Evolutionary conservation across 768 basidiomycete species (phyloP).

Genomic region (Pleurotus tuber-regium): DNA sequence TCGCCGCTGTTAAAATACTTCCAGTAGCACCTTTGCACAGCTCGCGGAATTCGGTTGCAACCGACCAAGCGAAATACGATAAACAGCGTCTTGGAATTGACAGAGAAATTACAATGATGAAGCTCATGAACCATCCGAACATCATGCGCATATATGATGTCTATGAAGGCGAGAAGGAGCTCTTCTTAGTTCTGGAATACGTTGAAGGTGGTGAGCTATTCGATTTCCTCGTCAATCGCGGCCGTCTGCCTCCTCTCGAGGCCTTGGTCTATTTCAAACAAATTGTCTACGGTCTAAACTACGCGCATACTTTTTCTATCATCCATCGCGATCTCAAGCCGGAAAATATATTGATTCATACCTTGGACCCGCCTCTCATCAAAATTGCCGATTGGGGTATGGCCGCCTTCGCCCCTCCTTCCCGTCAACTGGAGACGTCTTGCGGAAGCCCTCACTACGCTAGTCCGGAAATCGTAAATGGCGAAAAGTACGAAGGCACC

Average conservation of each 20-base stretch:
- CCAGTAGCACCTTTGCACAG: conserved; percentile 76
- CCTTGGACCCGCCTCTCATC: conserved; percentile 74
- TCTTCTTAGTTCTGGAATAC: conserved; percentile 93
- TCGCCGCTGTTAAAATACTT: conserved; percentile 95
- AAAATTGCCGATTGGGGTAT: conserved; percentile 99
- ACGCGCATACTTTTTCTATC: conserved; percentile 96
- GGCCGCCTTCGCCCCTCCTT: conserved; percentile 91
- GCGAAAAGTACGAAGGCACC: conserved; percentile 83
- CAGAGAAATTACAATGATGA: conserved; percentile 98
- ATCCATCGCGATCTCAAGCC: conserved; percentile 98
- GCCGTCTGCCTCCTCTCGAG: conserved; percentile 75
- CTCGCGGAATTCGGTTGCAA: conserved; percentile 66
- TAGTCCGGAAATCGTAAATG: conserved; percentile 93
- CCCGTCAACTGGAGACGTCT: conserved; percentile 85
- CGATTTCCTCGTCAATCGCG: conserved; percentile 90
- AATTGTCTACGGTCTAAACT: conserved; percentile 92
- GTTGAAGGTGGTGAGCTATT: conserved; percentile 96
- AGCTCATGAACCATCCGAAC: conserved; percentile 97
- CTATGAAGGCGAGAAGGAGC: conserved; percentile 87
- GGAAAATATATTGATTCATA: conserved; percentile 92
- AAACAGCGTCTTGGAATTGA: conserved; percentile 87
- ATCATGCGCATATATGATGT: conserved; percentile 96
- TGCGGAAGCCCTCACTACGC: conserved; percentile 98
- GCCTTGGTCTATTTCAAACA: conserved; percentile 94
- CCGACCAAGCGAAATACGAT: conserved; percentile 69